Base-by-base conservation (phyloP, 2,329 filamentous ascomycete species). In the Gnomoniopsis sp. region DNA sequence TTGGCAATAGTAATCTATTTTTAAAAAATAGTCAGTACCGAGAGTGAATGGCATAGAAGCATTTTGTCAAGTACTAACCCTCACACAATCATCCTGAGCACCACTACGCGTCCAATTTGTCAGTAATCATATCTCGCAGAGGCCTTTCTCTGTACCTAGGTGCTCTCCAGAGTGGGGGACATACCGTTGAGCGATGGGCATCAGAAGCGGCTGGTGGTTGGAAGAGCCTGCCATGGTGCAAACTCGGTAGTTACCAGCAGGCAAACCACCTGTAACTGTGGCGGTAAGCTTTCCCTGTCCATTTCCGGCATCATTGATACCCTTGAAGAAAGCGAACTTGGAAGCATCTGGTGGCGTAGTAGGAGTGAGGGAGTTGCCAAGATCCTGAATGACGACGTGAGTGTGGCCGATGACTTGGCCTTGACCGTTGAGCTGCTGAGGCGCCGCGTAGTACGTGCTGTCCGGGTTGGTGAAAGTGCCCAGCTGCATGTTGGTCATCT, bases 191-290 rank as follows among this genome's bases (percentile, higher is more conserved):
- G 86, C 85, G 55, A 88, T 80, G 53, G 85, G 84, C 84, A 87
- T 87, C 56, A 86, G 68, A 11, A 87, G 83, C 58, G 84, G 83
- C 74, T 88, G 84, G 68, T 88, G 86, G 76, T 88, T 88, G 65
- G 83, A 75, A n/a, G 86, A 74, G 61, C 79, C 73, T 30, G 79
- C 77, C 81, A 88, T 86, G 66, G 81, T 84, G 77, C 86, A 88
- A 62, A 86, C 72, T 65, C 86, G 83, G 74, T 88, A 88, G 74
- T 82, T 84, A 38, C 85, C 85, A 3, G 77, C 75, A 3, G 84
- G 83, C 2, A 88, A 80, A 66, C 85, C 86, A 58, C 79, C 82
- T 1, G 74, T 72, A 23, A 88, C 85, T 2, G 69, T 72, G 43
- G 84, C 80, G 14, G 74, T 70, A 12, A 88, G 74, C 6, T 77